Conservation (phyloP, 306 rosid genomes). For the Cotoneaster glaucophyllus region DNA sequence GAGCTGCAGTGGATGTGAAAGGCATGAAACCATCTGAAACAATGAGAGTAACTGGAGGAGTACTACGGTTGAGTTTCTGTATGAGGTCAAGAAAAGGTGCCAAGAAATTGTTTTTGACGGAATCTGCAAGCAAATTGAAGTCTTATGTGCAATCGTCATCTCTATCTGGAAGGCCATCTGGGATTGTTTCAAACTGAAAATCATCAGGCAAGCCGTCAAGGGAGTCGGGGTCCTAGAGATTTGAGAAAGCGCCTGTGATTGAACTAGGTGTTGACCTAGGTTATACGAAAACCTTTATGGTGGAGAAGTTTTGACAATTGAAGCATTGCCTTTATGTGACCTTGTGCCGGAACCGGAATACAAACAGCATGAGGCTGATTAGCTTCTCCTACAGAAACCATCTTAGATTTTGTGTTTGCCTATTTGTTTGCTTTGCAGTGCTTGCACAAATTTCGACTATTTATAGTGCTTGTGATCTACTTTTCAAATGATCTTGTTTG, state of each 20-base stretch:
- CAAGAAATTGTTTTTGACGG: neutral
- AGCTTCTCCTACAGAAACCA: no score
- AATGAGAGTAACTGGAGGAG: neutral
- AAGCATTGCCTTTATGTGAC: neutral
- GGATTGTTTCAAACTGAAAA: neutral
- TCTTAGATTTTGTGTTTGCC: no score
- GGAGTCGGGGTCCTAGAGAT: neutral
- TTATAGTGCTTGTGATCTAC: no score
- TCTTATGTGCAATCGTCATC: neutral
- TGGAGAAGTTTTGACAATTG: neutral
- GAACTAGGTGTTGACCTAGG: neutral
- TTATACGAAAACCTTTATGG: neutral
- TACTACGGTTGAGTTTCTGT: neutral
- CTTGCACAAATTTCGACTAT: no score
- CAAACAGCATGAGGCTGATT: neutral
- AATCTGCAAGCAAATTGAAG: neutral
- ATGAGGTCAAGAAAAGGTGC: neutral
- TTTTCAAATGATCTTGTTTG: no score
- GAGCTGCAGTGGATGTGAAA: neutral
- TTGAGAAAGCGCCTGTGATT: neutral
- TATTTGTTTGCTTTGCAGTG: no score
- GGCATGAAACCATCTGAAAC: neutral
- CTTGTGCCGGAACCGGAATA: neutral
- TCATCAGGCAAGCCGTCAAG: neutral
- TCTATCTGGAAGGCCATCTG: neutral